These are phyloP conservation scores for Nicotiana sylvestris DNA, from an alignment of 257 asterid genomes.

Conservation along the genomic window DNA sequence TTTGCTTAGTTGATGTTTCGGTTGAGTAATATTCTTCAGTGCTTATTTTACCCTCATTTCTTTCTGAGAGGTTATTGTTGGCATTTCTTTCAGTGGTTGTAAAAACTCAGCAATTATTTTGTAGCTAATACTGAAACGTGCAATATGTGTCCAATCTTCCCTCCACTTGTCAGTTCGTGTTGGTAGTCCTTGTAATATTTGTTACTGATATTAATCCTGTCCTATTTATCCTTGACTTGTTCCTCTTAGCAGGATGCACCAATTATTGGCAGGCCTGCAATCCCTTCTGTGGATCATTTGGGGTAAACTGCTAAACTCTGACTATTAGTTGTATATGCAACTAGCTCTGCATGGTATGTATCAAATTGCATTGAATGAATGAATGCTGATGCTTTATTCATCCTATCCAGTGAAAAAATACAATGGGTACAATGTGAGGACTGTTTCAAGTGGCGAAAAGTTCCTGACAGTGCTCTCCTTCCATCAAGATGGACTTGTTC, in stretches of 20 bases:
- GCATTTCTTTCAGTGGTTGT: background rate
- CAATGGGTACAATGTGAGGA: constrained; percentile 94
- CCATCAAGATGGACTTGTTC: constrained; percentile 80
- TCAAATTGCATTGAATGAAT: constrained; percentile 22
- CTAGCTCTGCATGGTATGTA: constrained; percentile 6
- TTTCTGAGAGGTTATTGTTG: background rate
- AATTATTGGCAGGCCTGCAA: constrained; percentile 87
- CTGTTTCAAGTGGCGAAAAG: constrained; percentile 91
- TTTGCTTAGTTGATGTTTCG: background rate
- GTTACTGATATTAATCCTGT: background rate
- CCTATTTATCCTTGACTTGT: constrained; percentile 13
- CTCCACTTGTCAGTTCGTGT: background rate
- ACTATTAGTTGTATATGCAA: background rate
- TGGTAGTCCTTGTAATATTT: constrained; percentile 9
- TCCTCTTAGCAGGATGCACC: constrained; percentile 58
- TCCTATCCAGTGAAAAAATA: constrained; percentile 38
- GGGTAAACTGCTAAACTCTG: constrained; percentile 49
- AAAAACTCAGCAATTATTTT: background rate
- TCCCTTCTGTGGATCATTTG: constrained; percentile 46
- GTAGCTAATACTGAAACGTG: background rate
- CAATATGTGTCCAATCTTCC: background rate
- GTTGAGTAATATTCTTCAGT: background rate
- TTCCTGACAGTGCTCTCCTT: constrained; percentile 67
- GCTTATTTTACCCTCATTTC: background rate
- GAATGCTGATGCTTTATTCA: constrained; percentile 12